Evolutionary conservation across 805 yeast species (phyloP).

Genomic region (Ogataea methanolica): DNA sequence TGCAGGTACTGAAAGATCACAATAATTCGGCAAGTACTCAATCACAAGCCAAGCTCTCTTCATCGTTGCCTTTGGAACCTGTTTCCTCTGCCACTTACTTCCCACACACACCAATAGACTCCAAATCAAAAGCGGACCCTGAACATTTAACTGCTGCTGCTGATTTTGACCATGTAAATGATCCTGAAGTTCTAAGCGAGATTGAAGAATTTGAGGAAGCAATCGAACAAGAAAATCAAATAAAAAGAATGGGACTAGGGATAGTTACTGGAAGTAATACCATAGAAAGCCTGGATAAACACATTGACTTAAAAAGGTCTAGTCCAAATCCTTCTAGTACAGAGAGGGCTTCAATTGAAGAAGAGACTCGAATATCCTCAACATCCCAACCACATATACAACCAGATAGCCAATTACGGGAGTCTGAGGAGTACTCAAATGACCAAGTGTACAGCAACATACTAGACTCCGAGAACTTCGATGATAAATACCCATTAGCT

Average conservation of each 20-base stretch:
- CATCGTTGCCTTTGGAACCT: slow-evolving; percentile 41
- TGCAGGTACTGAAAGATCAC: background rate
- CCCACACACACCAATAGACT: slow-evolving; percentile 52
- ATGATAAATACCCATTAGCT: slow-evolving; percentile 57
- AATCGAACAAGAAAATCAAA: slow-evolving; percentile 13
- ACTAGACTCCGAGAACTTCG: slow-evolving; percentile 9
- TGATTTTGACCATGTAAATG: slow-evolving; percentile 38
- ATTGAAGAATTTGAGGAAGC: slow-evolving; percentile 23
- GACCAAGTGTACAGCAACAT: background rate
- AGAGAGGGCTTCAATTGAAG: too few relatives aligned
- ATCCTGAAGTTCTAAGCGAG: slow-evolving; percentile 19
- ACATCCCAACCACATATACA: too few relatives aligned
- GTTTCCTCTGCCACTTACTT: slow-evolving; percentile 67
- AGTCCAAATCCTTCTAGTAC: too few relatives aligned
- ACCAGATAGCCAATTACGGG: background rate
- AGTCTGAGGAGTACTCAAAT: too few relatives aligned
- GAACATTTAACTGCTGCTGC: slow-evolving; percentile 47
- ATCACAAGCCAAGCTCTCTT: slow-evolving; percentile 3
- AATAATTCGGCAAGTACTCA: background rate
- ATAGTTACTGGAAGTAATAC: background rate
- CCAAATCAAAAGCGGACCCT: slow-evolving; percentile 14
- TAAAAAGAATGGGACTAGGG: slow-evolving; percentile 1
- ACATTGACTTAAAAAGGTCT: too few relatives aligned
- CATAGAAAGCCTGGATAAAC: background rate
- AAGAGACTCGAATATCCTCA: too few relatives aligned